Conservation (phyloP, 352 stramenopile genomes). For the Pythium dissotocum region DNA sequence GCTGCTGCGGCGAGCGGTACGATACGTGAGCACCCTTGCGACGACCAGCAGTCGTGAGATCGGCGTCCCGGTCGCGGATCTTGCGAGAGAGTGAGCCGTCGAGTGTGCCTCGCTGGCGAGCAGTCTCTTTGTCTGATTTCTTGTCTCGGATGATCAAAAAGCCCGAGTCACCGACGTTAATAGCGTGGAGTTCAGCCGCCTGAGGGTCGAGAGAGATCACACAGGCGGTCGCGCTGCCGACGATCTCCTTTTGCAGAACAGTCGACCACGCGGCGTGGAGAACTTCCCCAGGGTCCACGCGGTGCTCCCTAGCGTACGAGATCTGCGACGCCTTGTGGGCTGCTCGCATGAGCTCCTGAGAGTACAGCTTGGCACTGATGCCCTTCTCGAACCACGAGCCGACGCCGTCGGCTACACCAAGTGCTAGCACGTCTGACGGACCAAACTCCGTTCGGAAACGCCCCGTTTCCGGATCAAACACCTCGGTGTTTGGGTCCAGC, state of each 20-base stretch:
- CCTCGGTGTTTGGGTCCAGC: slow-evolving; percentile 29
- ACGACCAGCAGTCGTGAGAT: slow-evolving; percentile 65
- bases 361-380: slow-evolving; percentile 76
- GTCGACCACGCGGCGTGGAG: slow-evolving; percentile 72
- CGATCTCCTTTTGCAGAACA: slow-evolving; percentile 90
- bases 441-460: slow-evolving; percentile 42
- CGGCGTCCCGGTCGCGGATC: slow-evolving; percentile 63
- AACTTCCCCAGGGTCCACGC: slow-evolving; percentile 62
- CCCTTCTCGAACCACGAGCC: slow-evolving; percentile 95
- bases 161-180: slow-evolving; percentile 94
- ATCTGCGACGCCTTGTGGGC: slow-evolving; percentile 65
- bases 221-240: slow-evolving; percentile 93
- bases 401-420: slow-evolving; percentile 95
- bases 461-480: slow-evolving; percentile 37
- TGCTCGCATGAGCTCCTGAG: slow-evolving; percentile 76
- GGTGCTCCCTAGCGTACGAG: slow-evolving; percentile 58
- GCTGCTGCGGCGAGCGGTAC: slow-evolving; percentile 96
- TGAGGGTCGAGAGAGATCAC: slow-evolving; percentile 91
- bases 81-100: slow-evolving; percentile 75
- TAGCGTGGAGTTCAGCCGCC: slow-evolving; percentile 91
- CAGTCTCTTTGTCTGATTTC: slow-evolving; percentile 64
- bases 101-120: slow-evolving; percentile 62
- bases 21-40: slow-evolving; percentile 79
- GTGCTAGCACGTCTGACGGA: slow-evolving; percentile 82
- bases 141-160: slow-evolving; percentile 85